phyloP scores from a whole-genome alignment of 768 basidiomycete genomes.

The Russula lepida region DNA sequence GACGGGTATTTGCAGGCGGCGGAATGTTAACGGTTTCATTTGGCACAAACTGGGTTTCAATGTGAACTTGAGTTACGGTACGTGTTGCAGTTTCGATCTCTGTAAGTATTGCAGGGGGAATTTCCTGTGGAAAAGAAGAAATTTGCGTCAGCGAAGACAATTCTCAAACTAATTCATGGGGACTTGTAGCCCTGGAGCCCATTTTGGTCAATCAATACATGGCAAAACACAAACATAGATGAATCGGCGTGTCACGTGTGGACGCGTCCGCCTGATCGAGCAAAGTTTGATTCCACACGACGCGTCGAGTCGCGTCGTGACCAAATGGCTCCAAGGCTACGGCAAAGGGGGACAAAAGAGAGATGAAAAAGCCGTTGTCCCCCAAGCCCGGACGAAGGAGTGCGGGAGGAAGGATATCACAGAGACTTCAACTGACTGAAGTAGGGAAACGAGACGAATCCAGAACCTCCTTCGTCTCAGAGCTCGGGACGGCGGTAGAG shows the following conservation, averaged over 20 bases:
- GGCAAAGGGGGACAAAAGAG: constrained; percentile 61
- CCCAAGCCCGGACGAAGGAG: constrained; percentile 90
- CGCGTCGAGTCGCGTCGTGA: constrained; percentile 15
- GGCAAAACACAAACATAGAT: background rate
- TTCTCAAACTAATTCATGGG: constrained; percentile 17
- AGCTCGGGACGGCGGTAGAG: constrained; percentile 83
- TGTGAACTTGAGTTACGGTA: constrained; percentile 41
- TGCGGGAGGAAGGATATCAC: constrained; percentile 54
- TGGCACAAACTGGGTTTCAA: constrained; percentile 27
- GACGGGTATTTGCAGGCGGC: constrained; percentile 70
- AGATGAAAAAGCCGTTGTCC: constrained; percentile 62
- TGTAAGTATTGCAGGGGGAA: constrained; percentile 36
- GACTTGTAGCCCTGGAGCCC: constrained; percentile 22
- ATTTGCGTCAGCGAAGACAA: constrained; percentile 19
- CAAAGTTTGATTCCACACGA: constrained; percentile 26
- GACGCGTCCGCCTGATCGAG: constrained; percentile 20
- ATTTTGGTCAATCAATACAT: background rate
- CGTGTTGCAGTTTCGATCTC: constrained; percentile 46
- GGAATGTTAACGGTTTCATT: constrained; percentile 53
- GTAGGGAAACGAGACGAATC: constrained; percentile 29
- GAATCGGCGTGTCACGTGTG: constrained; percentile 20
- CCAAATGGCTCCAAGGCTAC: constrained; percentile 24
- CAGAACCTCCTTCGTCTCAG: constrained; percentile 83
- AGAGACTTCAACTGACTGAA: constrained; percentile 56
- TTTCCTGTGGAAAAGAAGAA: constrained; percentile 31